Conservation (phyloP, 2,329 filamentous ascomycete genomes). For the Allantophomopsis lycopodina region DNA sequence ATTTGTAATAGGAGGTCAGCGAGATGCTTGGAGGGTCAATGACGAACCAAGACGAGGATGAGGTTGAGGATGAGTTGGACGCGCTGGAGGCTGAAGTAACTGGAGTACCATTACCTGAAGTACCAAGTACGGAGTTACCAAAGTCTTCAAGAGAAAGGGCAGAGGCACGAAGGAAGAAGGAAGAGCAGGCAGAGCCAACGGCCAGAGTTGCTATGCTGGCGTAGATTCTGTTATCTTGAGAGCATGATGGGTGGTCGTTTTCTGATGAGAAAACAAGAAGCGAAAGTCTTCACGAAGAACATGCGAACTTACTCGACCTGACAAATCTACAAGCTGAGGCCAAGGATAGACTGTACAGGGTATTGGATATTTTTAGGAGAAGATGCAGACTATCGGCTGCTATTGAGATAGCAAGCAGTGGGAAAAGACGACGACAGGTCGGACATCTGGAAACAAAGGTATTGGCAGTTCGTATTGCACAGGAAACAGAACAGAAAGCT, state of each 20-base stretch:
- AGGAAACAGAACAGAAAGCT: no score
- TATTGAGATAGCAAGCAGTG: no score
- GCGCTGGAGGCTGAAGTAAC: slow-evolving; percentile 56
- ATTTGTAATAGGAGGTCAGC: slow-evolving; percentile 59
- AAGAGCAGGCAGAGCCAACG: slow-evolving; percentile 5
- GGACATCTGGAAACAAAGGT: no score
- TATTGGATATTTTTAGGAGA: no score
- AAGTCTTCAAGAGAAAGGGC: slow-evolving; percentile 11
- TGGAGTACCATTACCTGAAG: slow-evolving; percentile 17
- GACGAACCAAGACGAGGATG: slow-evolving; percentile 90
- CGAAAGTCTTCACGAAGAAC: no score
- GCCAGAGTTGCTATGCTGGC: slow-evolving; percentile 15
- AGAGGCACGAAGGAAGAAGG: slow-evolving; percentile 11
- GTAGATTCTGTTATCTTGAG: slow-evolving; percentile 3
- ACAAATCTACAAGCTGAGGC: no score
- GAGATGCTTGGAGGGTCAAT: slow-evolving; percentile 82
- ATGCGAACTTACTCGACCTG: no score
- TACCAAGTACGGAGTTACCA: slow-evolving; percentile 8
- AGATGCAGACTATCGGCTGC: no score
- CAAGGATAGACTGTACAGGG: no score
- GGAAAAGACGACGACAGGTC: no score
- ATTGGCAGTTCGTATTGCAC: no score
- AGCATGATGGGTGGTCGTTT: background rate
- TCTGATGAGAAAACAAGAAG: no score
- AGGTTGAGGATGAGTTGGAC: slow-evolving; percentile 90